Evolutionary conservation across 805 yeast species (phyloP), one percentile per base, ranked within the genome.

Genomic region (Lachancea lanzarotensis): DNA sequence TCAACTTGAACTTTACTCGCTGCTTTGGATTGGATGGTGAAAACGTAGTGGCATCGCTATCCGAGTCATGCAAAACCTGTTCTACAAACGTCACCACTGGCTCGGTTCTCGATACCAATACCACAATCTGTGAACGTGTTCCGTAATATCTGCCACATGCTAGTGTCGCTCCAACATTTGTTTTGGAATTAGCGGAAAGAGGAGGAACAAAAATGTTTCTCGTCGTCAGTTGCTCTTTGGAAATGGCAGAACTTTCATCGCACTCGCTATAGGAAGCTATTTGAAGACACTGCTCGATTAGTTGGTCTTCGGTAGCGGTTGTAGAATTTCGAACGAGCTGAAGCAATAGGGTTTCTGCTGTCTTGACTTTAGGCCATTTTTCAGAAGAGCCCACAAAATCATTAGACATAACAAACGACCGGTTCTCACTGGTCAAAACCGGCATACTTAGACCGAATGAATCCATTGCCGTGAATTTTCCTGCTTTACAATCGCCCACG

Each of bases 111-210:
- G 76, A 78, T 9, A 84, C 71, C 18, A 86, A 53, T 3, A 88
- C 71, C 1, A 88, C 75, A 0, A 95, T 87, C 60, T 89, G 96
- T 0, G 96, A 85, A 44, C 96, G 67, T 0, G 97, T 89, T 0
- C 96, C 96, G 58, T 88, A 90, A 54, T 70, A 79, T 18, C 69
- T 62, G 0, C 88, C 87, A 13, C 70, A 64, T n/a, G 63, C 53
- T 16, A 51, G 47, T 3, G 67, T 60, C 16, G 60, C 53, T 11
- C 65, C 65, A 6, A 55, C 37, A 27, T 52, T 55, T 16, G 67
- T 60, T 35, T 62, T 53, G n/a, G 52, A 56, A 9, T 58, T 50
- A 4, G 66, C 59, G 39, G 59, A 59, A 34, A 84, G 56, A 0
- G 88, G 87, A 2, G 95, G 95, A 9, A 89, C 75, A 56, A 80